Conservation (phyloP, 495 filamentous ascomycete species). For the Mytilinidion resinicola region DNA sequence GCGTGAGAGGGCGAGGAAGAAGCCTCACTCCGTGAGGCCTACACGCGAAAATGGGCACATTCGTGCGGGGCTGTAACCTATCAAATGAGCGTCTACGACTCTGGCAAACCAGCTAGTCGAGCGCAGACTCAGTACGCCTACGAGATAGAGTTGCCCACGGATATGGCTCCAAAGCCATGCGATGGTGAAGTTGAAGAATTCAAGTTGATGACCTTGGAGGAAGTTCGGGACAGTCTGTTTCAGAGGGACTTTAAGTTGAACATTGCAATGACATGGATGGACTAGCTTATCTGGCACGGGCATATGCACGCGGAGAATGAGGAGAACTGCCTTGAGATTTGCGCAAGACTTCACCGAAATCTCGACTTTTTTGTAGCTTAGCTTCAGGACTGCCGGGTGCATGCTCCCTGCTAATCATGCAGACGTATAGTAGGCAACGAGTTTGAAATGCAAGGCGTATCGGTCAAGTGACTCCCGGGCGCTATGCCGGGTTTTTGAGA, state of each 20-base stretch:
- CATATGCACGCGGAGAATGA: constrained; percentile 47
- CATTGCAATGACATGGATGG: constrained; percentile 45
- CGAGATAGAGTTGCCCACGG: constrained; percentile 42
- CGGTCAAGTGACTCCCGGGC: no score
- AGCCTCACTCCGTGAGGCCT: constrained; percentile 38
- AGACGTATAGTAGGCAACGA: no score
- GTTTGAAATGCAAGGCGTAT: no score
- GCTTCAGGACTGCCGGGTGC: no score
- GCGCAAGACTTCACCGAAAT: constrained; percentile 42
- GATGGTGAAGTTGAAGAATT: constrained; percentile 52
- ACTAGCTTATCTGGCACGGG: constrained; percentile 52
- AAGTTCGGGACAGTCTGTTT: constrained; percentile 42
- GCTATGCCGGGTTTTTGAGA: no score
- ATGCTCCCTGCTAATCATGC: no score
- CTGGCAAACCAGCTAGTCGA: constrained; percentile 25
- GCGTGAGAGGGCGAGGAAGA: constrained; percentile 51
- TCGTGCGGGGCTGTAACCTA: constrained; percentile 39
- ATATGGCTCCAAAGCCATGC: constrained; percentile 39
- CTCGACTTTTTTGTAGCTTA: constrained; percentile 9
- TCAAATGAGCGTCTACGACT: constrained; percentile 27
- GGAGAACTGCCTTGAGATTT: constrained; percentile 45
- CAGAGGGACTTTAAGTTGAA: constrained; percentile 50
- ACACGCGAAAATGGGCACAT: constrained; percentile 31
- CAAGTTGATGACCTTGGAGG: constrained; percentile 41
- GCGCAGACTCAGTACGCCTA: constrained; percentile 37